Conservation (phyloP, 2,329 filamentous ascomycete genomes). For the Cladosporium sphaerospermum region DNA sequence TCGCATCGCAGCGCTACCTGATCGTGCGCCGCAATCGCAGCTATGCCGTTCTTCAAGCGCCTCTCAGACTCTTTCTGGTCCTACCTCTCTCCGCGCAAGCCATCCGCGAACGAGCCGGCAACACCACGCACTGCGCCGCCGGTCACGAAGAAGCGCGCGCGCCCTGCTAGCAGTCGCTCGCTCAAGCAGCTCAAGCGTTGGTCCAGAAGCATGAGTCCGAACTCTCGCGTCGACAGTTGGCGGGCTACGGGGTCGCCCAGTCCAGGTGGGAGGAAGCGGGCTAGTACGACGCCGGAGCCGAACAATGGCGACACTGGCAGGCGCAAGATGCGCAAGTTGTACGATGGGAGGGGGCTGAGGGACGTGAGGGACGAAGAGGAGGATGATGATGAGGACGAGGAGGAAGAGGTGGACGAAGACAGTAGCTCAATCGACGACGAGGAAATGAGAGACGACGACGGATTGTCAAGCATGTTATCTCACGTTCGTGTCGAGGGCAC, state of each 20-base stretch:
- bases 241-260: constrained; percentile 10
- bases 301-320: constrained; percentile 12
- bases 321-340: constrained; percentile 18
- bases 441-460: constrained; percentile 7
- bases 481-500: constrained; percentile 1
- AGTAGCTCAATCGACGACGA: constrained; percentile 4
- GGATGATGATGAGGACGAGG: neutral
- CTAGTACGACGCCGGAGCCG: constrained; percentile 13
- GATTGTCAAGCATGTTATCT: constrained; percentile 9
- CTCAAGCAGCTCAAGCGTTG: constrained; percentile 14
- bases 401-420: neutral
- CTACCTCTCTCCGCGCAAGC: constrained; percentile 39
- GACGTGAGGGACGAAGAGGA: neutral
- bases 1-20: constrained; percentile 1
- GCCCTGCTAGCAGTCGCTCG: constrained; percentile 12
- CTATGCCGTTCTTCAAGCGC: constrained; percentile 17
- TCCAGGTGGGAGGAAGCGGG: constrained; percentile 18
- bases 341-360: constrained; percentile 8
- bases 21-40: neutral
- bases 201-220: constrained; percentile 31
- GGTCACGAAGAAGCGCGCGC: constrained; percentile 29
- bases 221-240: constrained; percentile 23
- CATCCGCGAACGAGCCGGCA: constrained; percentile 26
- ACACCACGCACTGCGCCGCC: constrained; percentile 13
- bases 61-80: constrained; percentile 36